Conservation (phyloP, 345 rosid genomes). For the Orychophragmus violaceus region DNA sequence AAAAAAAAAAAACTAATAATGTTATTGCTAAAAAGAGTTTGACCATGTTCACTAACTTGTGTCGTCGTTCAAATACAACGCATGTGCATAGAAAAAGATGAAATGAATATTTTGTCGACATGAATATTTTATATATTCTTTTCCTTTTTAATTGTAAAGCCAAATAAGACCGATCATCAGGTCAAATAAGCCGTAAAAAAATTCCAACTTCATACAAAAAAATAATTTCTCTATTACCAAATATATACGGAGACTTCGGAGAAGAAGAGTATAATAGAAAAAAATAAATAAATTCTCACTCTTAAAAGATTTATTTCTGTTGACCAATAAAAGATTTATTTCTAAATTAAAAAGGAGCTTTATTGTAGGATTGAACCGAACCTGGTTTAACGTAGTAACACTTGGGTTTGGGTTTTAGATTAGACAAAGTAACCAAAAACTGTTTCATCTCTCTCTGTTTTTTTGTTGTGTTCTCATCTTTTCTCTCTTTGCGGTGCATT, state of each 20-base stretch:
- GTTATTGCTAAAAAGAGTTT: neutral
- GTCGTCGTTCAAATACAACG: constrained; percentile 25
- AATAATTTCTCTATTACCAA: constrained; percentile 3
- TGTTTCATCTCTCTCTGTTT: constrained; percentile 22
- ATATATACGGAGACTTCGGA: constrained; percentile 13
- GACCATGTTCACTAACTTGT: constrained; percentile 17
- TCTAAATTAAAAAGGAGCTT: neutral
- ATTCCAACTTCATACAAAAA: constrained; percentile 13
- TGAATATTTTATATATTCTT: too few relatives aligned
- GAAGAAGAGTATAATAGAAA: neutral
- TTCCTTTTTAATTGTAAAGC: constrained; percentile 22
- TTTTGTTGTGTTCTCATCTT: neutral
- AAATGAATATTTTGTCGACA: neutral
- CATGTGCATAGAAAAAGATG: constrained; percentile 9
- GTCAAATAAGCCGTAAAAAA: constrained; percentile 29
- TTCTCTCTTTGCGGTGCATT: constrained; percentile 9
- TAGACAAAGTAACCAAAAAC: constrained; percentile 26
- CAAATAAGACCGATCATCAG: constrained; percentile 29
- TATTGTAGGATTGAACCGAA: constrained; percentile 19
- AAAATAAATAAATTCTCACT: neutral
- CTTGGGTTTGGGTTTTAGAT: constrained; percentile 16
- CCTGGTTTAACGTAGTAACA: constrained; percentile 14
- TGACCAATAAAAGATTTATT: too few relatives aligned
- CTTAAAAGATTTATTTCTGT: neutral
- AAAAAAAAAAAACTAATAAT: neutral